Base-by-base conservation (phyloP, 495 filamentous ascomycete species). In the Penicillium turbatum region DNA sequence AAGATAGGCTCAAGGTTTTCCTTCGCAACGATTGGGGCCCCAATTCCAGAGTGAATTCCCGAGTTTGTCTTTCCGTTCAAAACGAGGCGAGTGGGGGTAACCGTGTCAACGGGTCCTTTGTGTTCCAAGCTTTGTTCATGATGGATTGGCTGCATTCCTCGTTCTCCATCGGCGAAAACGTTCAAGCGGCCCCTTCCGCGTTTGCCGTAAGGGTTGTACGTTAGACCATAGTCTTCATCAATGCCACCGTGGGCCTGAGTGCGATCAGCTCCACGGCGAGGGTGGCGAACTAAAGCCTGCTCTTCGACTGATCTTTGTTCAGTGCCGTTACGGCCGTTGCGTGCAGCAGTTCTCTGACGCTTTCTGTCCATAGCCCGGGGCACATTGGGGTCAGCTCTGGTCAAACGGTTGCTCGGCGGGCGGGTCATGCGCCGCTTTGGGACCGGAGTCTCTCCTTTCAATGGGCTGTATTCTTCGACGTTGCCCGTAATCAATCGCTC, bases 401-500 rank as follows among this genome's bases (percentile, higher is more conserved):
- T 55, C 27, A 77, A 60, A 11, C 59, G 48, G 3, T 27, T 41
- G 13, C 56, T 59, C 44, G 65, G 69, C 19, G 64, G 54, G 15
- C 66, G 66, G 55, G 52, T 47, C 6, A 63, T 51, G 37, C 68
- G 66, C 27, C 56, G 59, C 43, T 68, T 72, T 2, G 70, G 75
- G 21, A 74, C 67, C n/a, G 77, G 75, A 10, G 71, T 75, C 48
- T 78, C 69, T 24, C 76, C 78, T 51, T 73, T 74, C 30, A 78
- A 32, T 10, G 76, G 77, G 55, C 71, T 79, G 56, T 74, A 69
- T n/a, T 76, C 72, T 41, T 80, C 77, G 26, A 78, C 72, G 55
- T 78, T 72, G 6, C 81, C 78, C 6, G 80, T 77, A 38, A 87
- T 87, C 30, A 70, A 60, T 49, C 81, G 74, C 54, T 80, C 62